phyloP scores from a whole-genome alignment of 495 filamentous ascomycete species.

The Staphylotrichum longicolle region DNA sequence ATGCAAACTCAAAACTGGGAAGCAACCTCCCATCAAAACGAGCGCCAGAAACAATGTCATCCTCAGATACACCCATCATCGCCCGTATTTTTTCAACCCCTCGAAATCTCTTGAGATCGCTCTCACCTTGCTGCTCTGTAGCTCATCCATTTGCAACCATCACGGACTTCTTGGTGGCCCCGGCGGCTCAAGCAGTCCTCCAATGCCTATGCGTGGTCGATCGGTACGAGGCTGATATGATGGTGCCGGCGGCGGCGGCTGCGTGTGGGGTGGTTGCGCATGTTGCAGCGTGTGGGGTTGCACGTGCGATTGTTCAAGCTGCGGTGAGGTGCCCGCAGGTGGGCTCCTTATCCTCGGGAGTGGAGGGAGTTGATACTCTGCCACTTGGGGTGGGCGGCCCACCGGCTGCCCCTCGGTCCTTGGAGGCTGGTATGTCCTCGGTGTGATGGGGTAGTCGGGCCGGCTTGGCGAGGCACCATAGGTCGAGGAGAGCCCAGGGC shows the following conservation, averaged over 20 bases:
- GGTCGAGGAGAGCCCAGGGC: constrained; percentile 34
- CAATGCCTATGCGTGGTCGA: constrained; percentile 53
- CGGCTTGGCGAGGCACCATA: constrained; percentile 41
- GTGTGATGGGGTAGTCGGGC: constrained; percentile 40
- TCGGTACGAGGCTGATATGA: constrained; percentile 45
- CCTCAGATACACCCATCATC: not conserved
- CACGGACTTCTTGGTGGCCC: constrained; percentile 30
- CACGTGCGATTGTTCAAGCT: constrained; percentile 1
- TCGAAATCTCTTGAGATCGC: no score
- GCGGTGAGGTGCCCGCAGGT: constrained; percentile 30
- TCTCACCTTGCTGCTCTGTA: no score
- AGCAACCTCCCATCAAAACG: not conserved
- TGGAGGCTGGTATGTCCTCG: constrained; percentile 33
- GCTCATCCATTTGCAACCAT: not conserved
- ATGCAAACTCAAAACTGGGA: constrained; percentile 5
- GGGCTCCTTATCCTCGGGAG: constrained; percentile 43
- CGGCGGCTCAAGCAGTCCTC: constrained; percentile 51
- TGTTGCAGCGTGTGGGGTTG: constrained; percentile 15
- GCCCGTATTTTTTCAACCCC: not conserved
- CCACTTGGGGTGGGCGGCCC: constrained; percentile 31
- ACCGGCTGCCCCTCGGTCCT: constrained; percentile 25
- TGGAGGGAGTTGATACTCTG: constrained; percentile 51
- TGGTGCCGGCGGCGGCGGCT: not conserved
- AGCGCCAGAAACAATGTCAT: constrained; percentile 3
- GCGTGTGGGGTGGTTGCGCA: not conserved